Evolutionary conservation across 2,329 filamentous ascomycete species (phyloP).

Genomic region (Claviceps pusilla): DNA sequence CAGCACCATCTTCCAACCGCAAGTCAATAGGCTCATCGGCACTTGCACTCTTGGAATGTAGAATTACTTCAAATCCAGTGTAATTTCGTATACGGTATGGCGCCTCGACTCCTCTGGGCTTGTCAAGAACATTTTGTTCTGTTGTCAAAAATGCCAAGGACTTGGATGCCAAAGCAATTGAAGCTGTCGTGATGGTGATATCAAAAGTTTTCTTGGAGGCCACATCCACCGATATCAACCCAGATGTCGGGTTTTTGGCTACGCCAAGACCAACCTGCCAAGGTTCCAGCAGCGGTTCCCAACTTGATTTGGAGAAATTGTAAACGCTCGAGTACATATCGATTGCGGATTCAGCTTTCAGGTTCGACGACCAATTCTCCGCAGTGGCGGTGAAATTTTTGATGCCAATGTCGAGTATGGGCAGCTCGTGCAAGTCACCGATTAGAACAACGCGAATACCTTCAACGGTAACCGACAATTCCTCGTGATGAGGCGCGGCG

Average conservation of each 20-base stretch:
- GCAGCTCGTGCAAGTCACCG: conserved; percentile 87
- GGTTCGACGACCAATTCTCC: conserved; percentile 76
- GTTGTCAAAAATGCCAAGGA: conserved; percentile 83
- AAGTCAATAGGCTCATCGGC: conserved; percentile 56
- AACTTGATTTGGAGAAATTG: conserved; percentile 97
- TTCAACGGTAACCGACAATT: conserved; percentile 71
- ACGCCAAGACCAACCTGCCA: conserved; percentile 92
- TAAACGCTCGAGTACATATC: conserved; percentile 94
- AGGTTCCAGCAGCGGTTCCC: conserved; percentile 91
- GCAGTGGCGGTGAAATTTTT: conserved; percentile 77
- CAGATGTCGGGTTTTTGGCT: conserved; percentile 59
- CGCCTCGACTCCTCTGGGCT: conserved; percentile 78
- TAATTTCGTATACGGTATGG: conserved; percentile 92
- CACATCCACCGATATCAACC: conserved; percentile 67
- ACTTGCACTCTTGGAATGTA: conserved; percentile 60
- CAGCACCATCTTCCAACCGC: conserved; percentile 74
- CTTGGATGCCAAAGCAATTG: conserved; percentile 84
- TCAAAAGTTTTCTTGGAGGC: conserved; percentile 85
- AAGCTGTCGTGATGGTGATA: conserved; percentile 80
- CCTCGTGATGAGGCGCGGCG: conserved; percentile 37
- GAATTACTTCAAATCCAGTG: conserved; percentile 76
- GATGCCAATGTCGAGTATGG: conserved; percentile 83
- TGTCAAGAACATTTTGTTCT: conserved; percentile 73
- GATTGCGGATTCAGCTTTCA: conserved; percentile 79
- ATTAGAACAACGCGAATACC: conserved; percentile 88